Evolutionary conservation across 306 rosid species (phyloP).

Genomic region (Rosa multiflora): DNA sequence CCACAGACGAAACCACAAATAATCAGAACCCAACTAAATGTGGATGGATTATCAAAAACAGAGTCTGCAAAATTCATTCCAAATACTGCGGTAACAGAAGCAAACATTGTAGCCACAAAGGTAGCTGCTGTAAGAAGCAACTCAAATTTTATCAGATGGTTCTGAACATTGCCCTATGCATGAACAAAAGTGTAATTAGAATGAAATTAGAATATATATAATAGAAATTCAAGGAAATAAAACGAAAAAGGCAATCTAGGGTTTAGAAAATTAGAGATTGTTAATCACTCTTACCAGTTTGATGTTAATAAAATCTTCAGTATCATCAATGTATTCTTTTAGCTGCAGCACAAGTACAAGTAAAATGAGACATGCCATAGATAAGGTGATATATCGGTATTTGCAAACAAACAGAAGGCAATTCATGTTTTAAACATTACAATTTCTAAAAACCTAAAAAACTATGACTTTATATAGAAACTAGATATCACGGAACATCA

Average conservation of each 20-base stretch:
- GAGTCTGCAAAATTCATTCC: constrained; percentile 73
- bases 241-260: constrained; percentile 5
- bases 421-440: background rate
- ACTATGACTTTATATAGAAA: background rate
- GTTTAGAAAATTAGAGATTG: constrained; percentile 11
- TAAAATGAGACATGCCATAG: background rate
- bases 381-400: background rate
- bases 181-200: constrained; percentile 16
- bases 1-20: constrained; percentile 53
- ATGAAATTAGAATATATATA: background rate
- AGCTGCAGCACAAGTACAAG: constrained; percentile 40
- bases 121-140: constrained; percentile 92
- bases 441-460: constrained; percentile 7
- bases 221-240: constrained; percentile 27
- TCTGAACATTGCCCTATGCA: constrained; percentile 89
- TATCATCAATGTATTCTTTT: constrained; percentile 52
- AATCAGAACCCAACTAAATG: constrained; percentile 63
- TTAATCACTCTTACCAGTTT: constrained; percentile 41
- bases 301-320: constrained; percentile 51
- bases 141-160: constrained; percentile 87
- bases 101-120: constrained; percentile 70
- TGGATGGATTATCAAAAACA: constrained; percentile 52
- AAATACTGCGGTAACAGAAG: constrained; percentile 79
- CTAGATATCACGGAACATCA: constrained; percentile 19
- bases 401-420: background rate